Evolutionary conservation across 2,329 filamentous ascomycete genomes (phyloP).

Genomic region (Scytalidium sp.): DNA sequence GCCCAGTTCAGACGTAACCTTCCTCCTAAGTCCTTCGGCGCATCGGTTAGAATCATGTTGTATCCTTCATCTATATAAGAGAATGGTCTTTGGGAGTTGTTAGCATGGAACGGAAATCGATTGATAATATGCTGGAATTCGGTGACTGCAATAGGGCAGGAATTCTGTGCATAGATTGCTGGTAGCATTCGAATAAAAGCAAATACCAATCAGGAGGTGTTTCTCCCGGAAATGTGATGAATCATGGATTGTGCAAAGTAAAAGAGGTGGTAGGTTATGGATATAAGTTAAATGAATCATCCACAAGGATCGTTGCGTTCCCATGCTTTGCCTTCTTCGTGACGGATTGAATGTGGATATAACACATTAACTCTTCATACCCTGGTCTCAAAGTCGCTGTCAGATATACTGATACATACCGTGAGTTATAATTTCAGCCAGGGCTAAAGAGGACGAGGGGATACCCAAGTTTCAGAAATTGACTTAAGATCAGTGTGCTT

Average conservation of each 20-base stretch:
- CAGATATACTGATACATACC: too few species aligned
- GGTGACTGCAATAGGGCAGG: slow-evolving; percentile 47
- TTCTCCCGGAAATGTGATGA: slow-evolving; percentile 11
- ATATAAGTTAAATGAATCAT: too few species aligned
- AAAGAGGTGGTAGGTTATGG: background rate
- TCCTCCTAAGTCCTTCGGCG: slow-evolving; percentile 93
- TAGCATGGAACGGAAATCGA: slow-evolving; percentile 51
- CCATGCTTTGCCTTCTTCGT: too few species aligned
- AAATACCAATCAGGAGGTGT: slow-evolving; percentile 26
- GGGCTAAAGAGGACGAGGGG: too few species aligned
- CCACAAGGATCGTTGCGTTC: too few species aligned
- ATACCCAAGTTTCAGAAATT: too few species aligned
- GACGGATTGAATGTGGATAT: too few species aligned
- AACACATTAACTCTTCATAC: too few species aligned
- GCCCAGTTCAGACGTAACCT: slow-evolving; percentile 97
- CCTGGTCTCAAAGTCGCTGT: too few species aligned
- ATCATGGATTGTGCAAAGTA: slow-evolving; percentile 6
- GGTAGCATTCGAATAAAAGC: slow-evolving; percentile 52
- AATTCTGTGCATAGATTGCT: slow-evolving; percentile 51
- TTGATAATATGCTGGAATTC: slow-evolving; percentile 59
- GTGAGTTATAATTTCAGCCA: too few species aligned
- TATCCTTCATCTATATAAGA: slow-evolving; percentile 96
- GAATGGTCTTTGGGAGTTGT: slow-evolving; percentile 44
- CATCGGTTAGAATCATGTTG: slow-evolving; percentile 94
- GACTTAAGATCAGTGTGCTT: too few species aligned